A percentile compares a stretch with the other conserved stretches of the same genome.
Conservation (phyloP, 2,329 filamentous ascomycete species). For the Thelonectria blattea region DNA sequence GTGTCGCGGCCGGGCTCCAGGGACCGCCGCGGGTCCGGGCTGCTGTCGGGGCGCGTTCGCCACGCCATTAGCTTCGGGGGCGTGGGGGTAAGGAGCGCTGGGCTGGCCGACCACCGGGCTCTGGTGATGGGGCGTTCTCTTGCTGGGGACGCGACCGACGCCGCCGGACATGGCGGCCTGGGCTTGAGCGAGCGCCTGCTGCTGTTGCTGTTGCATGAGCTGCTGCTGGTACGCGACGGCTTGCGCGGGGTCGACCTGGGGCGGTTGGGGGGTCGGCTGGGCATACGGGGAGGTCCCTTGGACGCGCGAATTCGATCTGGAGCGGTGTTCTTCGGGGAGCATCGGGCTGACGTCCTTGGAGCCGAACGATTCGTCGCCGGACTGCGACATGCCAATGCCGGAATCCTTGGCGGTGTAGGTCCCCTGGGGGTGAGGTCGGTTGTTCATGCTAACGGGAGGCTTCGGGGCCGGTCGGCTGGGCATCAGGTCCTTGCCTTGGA, state of each 20-base stretch:
- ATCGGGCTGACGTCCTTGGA: slow-evolving; percentile 64
- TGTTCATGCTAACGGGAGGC: slow-evolving; percentile 72
- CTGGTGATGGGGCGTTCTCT: slow-evolving; percentile 59
- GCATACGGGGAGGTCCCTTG: slow-evolving; percentile 60
- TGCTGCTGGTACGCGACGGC: slow-evolving; percentile 65
- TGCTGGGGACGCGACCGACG: slow-evolving; percentile 75
- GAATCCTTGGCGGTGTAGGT: slow-evolving; percentile 64
- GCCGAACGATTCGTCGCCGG: slow-evolving; percentile 60
- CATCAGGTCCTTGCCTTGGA: slow-evolving; percentile 63
- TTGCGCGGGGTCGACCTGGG: slow-evolving; percentile 45
- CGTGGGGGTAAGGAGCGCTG: slow-evolving; percentile 38
- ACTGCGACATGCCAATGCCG: slow-evolving; percentile 65
- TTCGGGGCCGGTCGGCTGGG: slow-evolving; percentile 86
- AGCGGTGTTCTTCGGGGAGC: slow-evolving; percentile 71
- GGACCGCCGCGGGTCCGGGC: slow-evolving; percentile 44
- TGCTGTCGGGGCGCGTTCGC: slow-evolving; percentile 45
- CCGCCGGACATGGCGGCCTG: slow-evolving; percentile 78
- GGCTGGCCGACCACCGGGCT: slow-evolving; percentile 33
- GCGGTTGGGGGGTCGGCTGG: slow-evolving; percentile 49
- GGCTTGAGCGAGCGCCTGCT: slow-evolving; percentile 80
- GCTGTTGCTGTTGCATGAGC: slow-evolving; percentile 80
- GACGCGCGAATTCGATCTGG: slow-evolving; percentile 70
- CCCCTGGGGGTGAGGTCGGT: slow-evolving; percentile 60
- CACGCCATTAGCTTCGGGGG: slow-evolving; percentile 42
- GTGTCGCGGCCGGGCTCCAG: slow-evolving; percentile 73